Evolutionary conservation across 768 basidiomycete species (phyloP), one percentile per base, ranked within the genome.

Genomic region (Gloeopeniophorella convolvens): DNA sequence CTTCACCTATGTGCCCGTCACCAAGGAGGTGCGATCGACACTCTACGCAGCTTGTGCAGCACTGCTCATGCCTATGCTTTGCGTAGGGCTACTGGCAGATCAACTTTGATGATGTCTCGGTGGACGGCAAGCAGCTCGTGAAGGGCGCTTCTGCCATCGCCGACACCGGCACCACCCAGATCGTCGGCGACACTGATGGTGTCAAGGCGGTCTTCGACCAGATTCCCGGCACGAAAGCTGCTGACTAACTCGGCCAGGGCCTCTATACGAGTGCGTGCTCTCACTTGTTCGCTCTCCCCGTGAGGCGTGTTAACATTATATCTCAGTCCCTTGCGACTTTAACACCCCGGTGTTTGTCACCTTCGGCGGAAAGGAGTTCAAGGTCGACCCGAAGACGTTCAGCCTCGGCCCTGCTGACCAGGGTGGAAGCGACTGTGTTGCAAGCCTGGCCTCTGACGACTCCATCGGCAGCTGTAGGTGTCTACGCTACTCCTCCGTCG

Each of bases 331-430:
- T 2, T 60, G 59, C 45, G 44, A 43, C 12, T 45, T 48, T 32
- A 51, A 48, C 15, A 54, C 60, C 11, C 28, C 49, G 9, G 47
- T 69, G 16, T 28, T 54, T 5, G 53, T 72, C 48, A 48, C 57
- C 4, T 66, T 71, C 58, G 62, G 61, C 51, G 60, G 60, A 16
- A 24, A 26, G 16, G 56, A 50, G 1, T 68, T 65, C 57, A 18
- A 46, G 1, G 56, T 71, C 50, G 41, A 49, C 27, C 23, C 57
- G 2, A 49, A 46, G 10, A 58, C 30, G 10, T 50, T 61, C 60
- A 71, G 67, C 57, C 57, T 71, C 13, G 50, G 50, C 28, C n/a
- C 1, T 4, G 23, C 11, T 24, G 68, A 67, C n/a, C 37, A 37
- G 1, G 42, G 50, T 15, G 50, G 35, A 12, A 12, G 15, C 8